Evolutionary conservation across 1,284 basidiomycete genomes (phyloP), one percentile per base, ranked within the genome.

Genomic region (Lentinus polychrous): DNA sequence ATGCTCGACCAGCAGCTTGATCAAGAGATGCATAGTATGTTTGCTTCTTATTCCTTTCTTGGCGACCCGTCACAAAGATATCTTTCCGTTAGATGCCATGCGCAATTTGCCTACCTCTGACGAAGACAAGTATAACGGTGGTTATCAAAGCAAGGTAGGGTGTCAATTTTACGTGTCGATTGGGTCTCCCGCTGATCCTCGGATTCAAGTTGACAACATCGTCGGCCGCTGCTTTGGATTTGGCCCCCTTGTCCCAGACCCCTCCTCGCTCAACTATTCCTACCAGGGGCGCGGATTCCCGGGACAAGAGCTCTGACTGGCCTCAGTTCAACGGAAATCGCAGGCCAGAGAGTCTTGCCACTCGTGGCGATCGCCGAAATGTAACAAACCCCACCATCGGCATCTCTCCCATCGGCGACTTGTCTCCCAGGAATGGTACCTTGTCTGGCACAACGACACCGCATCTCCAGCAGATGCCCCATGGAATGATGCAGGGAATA

Each of bases 81-180:
- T 43, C 3, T 32, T 14, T 27, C 11, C 15, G 15, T 7, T 63
- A 91, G 91, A 92, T 69, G 91, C 92, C 2, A 93, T 94, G 79
- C 83, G 84, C 66, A 86, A 94, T 66, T 74, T 96, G 44, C 91
- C 91, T 23, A 91, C 90, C 37, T 91, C 91, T 42, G 93, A 94
- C 61, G 90, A 95, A 60, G 91, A 94, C 71, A 93, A 92, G 68
- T 95, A 72, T 62, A 64, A 72, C 52, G 68, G 68, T 51, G 67
- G 74, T 32, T 84, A 80, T 58, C 65, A 74, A 15, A 78, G 72
- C 63, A 88, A 89, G 76, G 90, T 89, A 61, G 52, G 72, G 66
- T 3, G 10, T 27, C 10, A 41, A 23, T 20, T 50, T 6, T 2
- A n/a, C n/a, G 6, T 32, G 37, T 37, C 14, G 4, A 12, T 37